These are phyloP conservation scores for Podospora pseudopauciseta DNA, from an alignment of 495 filamentous ascomycete species.

Conservation along the genomic window DNA sequence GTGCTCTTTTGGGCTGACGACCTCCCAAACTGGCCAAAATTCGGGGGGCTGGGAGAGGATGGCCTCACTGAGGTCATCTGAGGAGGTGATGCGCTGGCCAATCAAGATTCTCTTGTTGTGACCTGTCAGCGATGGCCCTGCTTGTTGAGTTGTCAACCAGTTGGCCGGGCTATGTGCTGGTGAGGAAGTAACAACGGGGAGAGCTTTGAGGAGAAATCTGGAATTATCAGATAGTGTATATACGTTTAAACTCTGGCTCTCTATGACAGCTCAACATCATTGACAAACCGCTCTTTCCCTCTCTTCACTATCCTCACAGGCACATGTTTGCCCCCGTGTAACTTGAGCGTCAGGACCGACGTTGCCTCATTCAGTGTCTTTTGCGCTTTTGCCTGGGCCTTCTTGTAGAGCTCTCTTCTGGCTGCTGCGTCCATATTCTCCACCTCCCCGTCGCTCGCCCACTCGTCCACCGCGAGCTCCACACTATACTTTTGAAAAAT, in stretches of 20 bases:
- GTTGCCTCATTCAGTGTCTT: slow-evolving; percentile 46
- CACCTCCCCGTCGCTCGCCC: slow-evolving; percentile 59
- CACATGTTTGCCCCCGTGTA: slow-evolving; percentile 51
- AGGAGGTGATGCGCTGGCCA: slow-evolving; percentile 7
- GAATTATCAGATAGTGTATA: background rate
- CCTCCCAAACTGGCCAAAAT: slow-evolving; percentile 10
- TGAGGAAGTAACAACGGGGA: no score
- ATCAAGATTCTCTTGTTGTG: slow-evolving; percentile 5
- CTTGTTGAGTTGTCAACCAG: background rate
- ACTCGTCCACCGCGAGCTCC: slow-evolving; percentile 61
- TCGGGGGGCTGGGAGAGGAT: slow-evolving; percentile 18
- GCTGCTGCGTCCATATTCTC: slow-evolving; percentile 47
- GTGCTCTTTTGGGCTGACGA: background rate
- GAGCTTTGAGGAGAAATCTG: no score
- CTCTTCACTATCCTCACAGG: slow-evolving; percentile 60
- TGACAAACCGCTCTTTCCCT: slow-evolving; percentile 58
- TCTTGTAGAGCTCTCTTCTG: slow-evolving; percentile 49
- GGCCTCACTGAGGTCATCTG: slow-evolving; percentile 18
- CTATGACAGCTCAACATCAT: slow-evolving; percentile 32
- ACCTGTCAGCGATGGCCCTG: background rate
- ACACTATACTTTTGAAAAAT: slow-evolving; percentile 63
- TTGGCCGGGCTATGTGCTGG: background rate
- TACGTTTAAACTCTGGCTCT: background rate
- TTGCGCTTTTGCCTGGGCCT: slow-evolving; percentile 49
- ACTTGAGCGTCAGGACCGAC: slow-evolving; percentile 60